Base-by-base conservation (phyloP, 768 basidiomycete genomes). In the Rhizopogon roseolus region DNA sequence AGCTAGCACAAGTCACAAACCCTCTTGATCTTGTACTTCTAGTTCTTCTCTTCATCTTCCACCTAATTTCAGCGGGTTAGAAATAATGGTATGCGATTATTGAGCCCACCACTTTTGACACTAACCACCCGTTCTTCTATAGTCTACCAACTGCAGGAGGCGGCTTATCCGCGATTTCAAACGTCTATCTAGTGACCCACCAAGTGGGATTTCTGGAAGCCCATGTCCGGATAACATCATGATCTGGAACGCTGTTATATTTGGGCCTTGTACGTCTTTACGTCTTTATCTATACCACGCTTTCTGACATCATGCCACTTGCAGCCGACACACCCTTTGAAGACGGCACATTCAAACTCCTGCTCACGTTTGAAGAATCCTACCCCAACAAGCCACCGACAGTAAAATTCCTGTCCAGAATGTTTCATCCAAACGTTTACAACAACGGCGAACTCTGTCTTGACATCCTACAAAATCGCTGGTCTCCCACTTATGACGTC, bases 401-500 rank as follows among this genome's bases (percentile, higher is more conserved):
- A 5, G 96, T 99, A 62, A 94, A 94, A 66, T 99, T 99, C 78
- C 82, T 98, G 32, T 94, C 91, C 37, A 79, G 88, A 58, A 98
- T 98, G 96, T 98, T 99, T 74, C 96, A 99, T 68, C 97, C 97
- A 0, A 99, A 98, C 73, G 95, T 99, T 9, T 99, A 98, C 71
- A 90, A 90, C 42, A 98, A 97, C 62, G 97, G 97, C 57, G 96
- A 98, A 68, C 88, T 99, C 49, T 99, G 97, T 67, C 80, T 99
- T 49, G 97, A 98, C 71, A 99, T 98, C 64, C 81, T 99, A 36
- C 97, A 99, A 76, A 99, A 99, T 67, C 80, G 97, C 22, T 99
- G 97, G 97, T 92, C 89, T 25, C 97, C 97, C 6, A 98, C 97
- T 1, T 99, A 99, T 71, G 97, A 99, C 66, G 97, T 99, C 51